Conservation (phyloP, 306 rosid genomes). For the Spatholobus suberectus region DNA sequence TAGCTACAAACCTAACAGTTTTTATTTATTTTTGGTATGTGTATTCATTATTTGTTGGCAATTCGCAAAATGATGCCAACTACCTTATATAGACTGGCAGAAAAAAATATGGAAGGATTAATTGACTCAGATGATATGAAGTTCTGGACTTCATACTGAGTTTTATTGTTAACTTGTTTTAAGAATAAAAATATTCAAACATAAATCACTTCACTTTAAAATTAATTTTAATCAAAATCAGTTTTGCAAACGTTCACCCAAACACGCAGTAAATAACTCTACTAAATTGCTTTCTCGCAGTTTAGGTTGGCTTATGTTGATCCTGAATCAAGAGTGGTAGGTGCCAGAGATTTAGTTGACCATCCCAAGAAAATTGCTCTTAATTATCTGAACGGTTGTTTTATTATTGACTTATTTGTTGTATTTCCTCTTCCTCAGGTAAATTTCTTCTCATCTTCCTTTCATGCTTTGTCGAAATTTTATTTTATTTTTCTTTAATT, state of each 20-base stretch:
- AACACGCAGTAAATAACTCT: constrained; percentile 39
- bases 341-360: constrained; percentile 86
- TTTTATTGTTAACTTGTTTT: too few relatives aligned
- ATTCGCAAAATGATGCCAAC: background rate
- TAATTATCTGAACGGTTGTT: constrained; percentile 61
- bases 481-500: background rate
- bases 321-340: constrained; percentile 78
- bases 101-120: background rate
- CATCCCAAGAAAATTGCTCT: constrained; percentile 75
- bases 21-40: background rate
- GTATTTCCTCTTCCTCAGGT: constrained; percentile 87
- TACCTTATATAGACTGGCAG: background rate
- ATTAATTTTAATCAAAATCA: too few relatives aligned
- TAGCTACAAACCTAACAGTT: background rate
- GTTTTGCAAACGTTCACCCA: too few relatives aligned
- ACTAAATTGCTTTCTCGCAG: constrained; percentile 53
- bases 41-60: background rate
- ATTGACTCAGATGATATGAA: background rate
- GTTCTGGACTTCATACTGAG: background rate
- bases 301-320: constrained; percentile 90
- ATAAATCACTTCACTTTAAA: too few relatives aligned
- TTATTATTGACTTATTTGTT: constrained; percentile 64
- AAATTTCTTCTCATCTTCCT: constrained; percentile 15
- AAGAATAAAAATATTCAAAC: too few relatives aligned
- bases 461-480: background rate